Conservation (phyloP, 2,329 filamentous ascomycete genomes). For the Fonsecaea erecta region DNA sequence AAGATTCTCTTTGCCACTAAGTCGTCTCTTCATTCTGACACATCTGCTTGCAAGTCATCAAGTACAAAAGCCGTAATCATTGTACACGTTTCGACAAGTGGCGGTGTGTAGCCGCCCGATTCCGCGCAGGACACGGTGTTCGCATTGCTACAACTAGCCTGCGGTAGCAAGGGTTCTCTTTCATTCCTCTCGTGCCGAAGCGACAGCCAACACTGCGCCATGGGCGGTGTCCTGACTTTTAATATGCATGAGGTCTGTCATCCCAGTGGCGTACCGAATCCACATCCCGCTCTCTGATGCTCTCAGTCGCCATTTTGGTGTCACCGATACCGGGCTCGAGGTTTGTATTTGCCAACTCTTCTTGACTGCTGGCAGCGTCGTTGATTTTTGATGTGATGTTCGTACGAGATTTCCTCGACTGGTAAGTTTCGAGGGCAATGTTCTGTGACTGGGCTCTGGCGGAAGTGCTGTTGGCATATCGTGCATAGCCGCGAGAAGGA, state of each 20-base stretch:
- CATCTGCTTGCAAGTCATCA: background rate
- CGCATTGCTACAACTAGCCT: background rate
- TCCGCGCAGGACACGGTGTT: background rate
- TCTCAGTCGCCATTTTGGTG: slow-evolving; percentile 3
- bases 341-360: slow-evolving; percentile 9
- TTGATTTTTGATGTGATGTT: background rate
- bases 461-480: slow-evolving; percentile 6
- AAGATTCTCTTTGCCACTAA: background rate
- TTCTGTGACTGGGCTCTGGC: background rate
- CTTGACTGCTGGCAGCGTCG: slow-evolving; percentile 11
- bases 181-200: background rate
- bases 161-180: background rate
- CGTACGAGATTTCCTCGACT: slow-evolving; percentile 2
- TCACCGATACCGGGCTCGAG: slow-evolving; percentile 6
- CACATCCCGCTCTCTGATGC: background rate
- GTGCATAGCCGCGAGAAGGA: slow-evolving; percentile 5
- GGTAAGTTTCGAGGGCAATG: slow-evolving; percentile 2
- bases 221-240: background rate
- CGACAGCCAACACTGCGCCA: background rate
- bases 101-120: background rate
- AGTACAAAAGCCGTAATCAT: background rate
- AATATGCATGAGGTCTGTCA: slow-evolving; percentile 9
- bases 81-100: background rate
- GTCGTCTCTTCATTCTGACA: background rate
- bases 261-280: slow-evolving; percentile 8